Percentiles rank a stretch among this genome's conserved stretches.
phyloP scores from a whole-genome alignment of 106 monocot genomes.

The Gastrodia elata region DNA sequence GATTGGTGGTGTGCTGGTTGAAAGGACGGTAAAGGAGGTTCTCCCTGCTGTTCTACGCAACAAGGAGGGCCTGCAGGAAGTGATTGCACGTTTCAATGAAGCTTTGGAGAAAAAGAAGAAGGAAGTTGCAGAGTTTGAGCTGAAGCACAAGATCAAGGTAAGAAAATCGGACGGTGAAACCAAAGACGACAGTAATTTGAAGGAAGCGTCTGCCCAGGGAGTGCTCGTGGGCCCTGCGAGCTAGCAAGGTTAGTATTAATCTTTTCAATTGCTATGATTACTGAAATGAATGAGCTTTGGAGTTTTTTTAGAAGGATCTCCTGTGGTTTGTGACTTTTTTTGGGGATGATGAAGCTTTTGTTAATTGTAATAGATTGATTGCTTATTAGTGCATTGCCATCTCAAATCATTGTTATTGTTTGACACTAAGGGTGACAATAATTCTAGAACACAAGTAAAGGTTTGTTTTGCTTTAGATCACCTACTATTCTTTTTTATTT shows the following conservation, averaged over 20 bases:
- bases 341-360: too few species aligned
- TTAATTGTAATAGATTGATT: too few species aligned
- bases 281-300: too few species aligned
- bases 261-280: too few species aligned
- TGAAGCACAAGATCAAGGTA: constrained; percentile 94
- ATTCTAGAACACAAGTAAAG: too few species aligned
- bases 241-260: neutral
- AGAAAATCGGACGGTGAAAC: constrained; percentile 19
- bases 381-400: too few species aligned
- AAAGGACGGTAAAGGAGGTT: constrained; percentile 81
- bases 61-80: constrained; percentile 86
- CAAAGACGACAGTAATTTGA: constrained; percentile 32
- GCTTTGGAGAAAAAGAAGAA: constrained; percentile 90
- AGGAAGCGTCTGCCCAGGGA: constrained; percentile 80
- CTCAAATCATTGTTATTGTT: too few species aligned
- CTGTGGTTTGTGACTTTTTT: too few species aligned
- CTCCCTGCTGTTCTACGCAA: constrained; percentile 81
- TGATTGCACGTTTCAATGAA: constrained; percentile 70
- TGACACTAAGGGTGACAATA: too few species aligned
- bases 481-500: too few species aligned
- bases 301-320: too few species aligned
- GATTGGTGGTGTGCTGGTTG: constrained; percentile 86
- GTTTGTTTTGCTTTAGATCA: too few species aligned
- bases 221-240: constrained; percentile 80
- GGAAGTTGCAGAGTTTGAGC: constrained; percentile 79